These are phyloP conservation scores for Cardamine chenopodiifolia DNA, from an alignment of 345 rosid genomes.

Conservation along the genomic window DNA sequence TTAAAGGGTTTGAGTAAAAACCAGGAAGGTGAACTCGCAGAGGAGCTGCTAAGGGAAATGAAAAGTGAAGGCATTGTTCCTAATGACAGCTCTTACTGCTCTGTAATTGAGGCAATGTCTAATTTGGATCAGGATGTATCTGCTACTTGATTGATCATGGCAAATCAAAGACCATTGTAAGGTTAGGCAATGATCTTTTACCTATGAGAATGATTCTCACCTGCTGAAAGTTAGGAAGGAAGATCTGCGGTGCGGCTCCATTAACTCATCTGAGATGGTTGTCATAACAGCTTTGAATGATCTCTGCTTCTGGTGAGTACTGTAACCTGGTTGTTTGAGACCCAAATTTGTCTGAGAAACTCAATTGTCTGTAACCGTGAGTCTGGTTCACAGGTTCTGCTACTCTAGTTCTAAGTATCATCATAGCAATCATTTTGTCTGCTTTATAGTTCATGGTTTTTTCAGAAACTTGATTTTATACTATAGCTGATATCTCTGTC, in stretches of 20 bases:
- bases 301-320: neutral
- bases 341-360: neutral
- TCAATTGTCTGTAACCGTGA: neutral
- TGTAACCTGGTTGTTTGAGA: neutral
- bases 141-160: conserved; percentile 24
- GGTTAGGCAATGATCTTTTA: neutral
- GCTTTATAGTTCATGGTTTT: neutral
- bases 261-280: neutral
- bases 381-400: neutral
- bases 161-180: neutral
- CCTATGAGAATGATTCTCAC: no score
- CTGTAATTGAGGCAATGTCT: conserved; percentile 69
- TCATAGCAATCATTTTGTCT: neutral
- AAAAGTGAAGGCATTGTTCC: conserved; percentile 79
- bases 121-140: conserved; percentile 9
- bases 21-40: conserved; percentile 71
- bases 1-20: conserved; percentile 76
- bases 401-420: neutral
- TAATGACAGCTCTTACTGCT: conserved; percentile 69
- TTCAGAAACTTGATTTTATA: neutral
- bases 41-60: conserved; percentile 81
- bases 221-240: neutral
- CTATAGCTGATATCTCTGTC: neutral
- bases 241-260: neutral
- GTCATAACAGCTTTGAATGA: neutral